Conservation (phyloP, 1,139 yeast genomes). For the Yamadazyma mexicana region DNA sequence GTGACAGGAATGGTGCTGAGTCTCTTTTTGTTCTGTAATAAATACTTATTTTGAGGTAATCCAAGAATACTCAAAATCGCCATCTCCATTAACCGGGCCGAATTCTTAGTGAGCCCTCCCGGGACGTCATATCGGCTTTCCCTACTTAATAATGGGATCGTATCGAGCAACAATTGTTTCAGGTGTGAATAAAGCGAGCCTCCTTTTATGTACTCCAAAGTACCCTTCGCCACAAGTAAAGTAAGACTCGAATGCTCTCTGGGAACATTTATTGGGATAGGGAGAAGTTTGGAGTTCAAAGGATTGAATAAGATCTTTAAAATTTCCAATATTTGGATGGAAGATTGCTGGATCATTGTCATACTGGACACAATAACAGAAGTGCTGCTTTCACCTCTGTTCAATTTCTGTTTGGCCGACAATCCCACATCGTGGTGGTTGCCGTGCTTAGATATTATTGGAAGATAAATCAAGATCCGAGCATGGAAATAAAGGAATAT, state of each 20-base stretch:
- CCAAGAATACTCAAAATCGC: slow-evolving; percentile 57
- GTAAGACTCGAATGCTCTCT: slow-evolving; percentile 69
- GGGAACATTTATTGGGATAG: slow-evolving; percentile 72
- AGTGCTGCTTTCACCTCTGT: slow-evolving; percentile 27
- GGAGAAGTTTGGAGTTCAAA: slow-evolving; percentile 42
- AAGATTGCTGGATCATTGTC: slow-evolving; percentile 73
- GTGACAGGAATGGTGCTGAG: slow-evolving; percentile 21
- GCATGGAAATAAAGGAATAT: slow-evolving; percentile 77
- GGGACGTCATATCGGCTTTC: slow-evolving; percentile 57
- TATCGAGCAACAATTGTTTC: slow-evolving; percentile 51
- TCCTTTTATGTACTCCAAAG: slow-evolving; percentile 79
- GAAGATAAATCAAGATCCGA: slow-evolving; percentile 75
- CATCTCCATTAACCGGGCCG: slow-evolving; percentile 55
- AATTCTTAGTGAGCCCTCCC: slow-evolving; percentile 59
- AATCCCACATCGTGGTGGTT: slow-evolving; percentile 47
- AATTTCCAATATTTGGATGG: slow-evolving; percentile 64
- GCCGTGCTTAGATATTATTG: slow-evolving; percentile 56
- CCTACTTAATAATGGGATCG: slow-evolving; percentile 47
- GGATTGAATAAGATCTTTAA: slow-evolving; percentile 49
- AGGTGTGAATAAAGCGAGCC: slow-evolving; percentile 77
- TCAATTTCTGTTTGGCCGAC: slow-evolving; percentile 38
- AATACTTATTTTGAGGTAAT: slow-evolving; percentile 20
- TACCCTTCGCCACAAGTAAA: slow-evolving; percentile 72
- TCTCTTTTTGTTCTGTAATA: slow-evolving; percentile 19
- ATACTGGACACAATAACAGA: slow-evolving; percentile 35